These are phyloP conservation scores for Pythium phragmiticola DNA, from an alignment of 352 stramenopile species.

Conservation along the genomic window DNA sequence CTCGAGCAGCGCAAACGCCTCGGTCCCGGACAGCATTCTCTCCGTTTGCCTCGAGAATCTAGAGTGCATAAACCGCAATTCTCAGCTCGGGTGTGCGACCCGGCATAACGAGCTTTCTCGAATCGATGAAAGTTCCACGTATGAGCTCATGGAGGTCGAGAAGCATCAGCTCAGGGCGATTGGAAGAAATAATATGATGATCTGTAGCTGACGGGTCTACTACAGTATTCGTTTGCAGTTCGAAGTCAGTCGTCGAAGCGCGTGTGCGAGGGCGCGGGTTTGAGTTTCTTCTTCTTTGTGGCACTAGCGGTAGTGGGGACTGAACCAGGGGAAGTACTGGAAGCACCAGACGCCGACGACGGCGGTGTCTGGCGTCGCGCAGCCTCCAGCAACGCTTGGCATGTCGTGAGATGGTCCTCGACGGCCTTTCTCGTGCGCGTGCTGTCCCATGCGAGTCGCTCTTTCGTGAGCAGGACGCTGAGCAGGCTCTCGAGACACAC, in stretches of 20 bases:
- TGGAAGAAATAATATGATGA: too few relatives aligned
- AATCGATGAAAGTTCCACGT: too few relatives aligned
- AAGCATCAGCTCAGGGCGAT: too few relatives aligned
- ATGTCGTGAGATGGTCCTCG: background rate
- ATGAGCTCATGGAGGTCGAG: too few relatives aligned
- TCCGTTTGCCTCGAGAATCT: too few relatives aligned
- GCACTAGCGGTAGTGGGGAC: background rate
- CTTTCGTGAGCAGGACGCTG: slow-evolving; percentile 29
- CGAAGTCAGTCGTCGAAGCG: slow-evolving; percentile 31
- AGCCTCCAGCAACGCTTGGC: background rate
- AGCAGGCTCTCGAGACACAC: slow-evolving; percentile 52
- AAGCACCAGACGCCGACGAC: background rate
- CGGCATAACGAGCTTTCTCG: too few relatives aligned
- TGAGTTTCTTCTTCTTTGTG: slow-evolving; percentile 23
- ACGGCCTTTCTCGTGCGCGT: slow-evolving; percentile 3
- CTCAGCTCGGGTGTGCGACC: too few relatives aligned
- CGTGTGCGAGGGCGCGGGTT: slow-evolving; percentile 28
- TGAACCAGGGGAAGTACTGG: too few relatives aligned
- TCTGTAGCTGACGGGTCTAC: too few relatives aligned
- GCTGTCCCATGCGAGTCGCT: slow-evolving; percentile 31
- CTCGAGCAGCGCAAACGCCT: background rate
- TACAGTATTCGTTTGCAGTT: background rate
- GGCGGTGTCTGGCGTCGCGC: background rate
- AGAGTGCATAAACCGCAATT: too few relatives aligned
- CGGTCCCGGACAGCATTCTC: background rate